These are phyloP conservation scores for Sugiyamaella lignohabitans DNA, from an alignment of 805 yeast genomes.

Conservation along the genomic window DNA sequence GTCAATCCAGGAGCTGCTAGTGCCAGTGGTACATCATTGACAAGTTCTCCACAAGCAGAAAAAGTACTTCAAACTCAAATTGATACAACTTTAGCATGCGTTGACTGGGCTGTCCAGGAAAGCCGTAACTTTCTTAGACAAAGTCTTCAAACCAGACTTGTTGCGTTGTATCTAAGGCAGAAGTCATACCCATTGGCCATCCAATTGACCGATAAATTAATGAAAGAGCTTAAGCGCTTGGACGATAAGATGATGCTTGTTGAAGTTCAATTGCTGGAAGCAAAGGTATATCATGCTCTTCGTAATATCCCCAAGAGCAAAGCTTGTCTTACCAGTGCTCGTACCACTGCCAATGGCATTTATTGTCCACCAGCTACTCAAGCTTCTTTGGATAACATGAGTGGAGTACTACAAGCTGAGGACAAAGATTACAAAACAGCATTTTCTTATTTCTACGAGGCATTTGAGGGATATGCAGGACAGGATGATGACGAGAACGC, in stretches of 20 bases:
- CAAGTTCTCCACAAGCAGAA: constrained; percentile 42
- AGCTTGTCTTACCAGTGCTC: constrained; percentile 88
- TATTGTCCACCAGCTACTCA: constrained; percentile 91
- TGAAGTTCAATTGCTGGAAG: constrained; percentile 88
- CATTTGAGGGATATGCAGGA: constrained; percentile 83
- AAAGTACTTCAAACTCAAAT: constrained; percentile 56
- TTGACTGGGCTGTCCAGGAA: constrained; percentile 79
- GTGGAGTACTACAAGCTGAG: constrained; percentile 93
- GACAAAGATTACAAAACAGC: constrained; percentile 96
- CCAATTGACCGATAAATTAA: constrained; percentile 59
- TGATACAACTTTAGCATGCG: constrained; percentile 64
- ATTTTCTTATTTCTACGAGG: constrained; percentile 88
- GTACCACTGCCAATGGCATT: constrained; percentile 95
- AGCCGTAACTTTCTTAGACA: constrained; percentile 87
- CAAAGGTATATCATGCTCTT: constrained; percentile 83
- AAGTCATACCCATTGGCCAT: constrained; percentile 63
- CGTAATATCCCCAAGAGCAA: constrained; percentile 86
- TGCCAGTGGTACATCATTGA: neutral
- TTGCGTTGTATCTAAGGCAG: constrained; percentile 65
- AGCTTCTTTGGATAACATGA: constrained; percentile 91
- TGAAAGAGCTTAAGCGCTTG: constrained; percentile 81
- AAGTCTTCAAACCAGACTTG: constrained; percentile 74
- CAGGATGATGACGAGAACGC: constrained; percentile 44
- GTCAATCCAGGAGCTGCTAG: neutral
- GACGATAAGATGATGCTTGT: constrained; percentile 95